Evolutionary conservation across 371 early-diverging fungal genomes (phyloP), one percentile per base, ranked within the genome.

Genomic region (Rhizopus delemar): DNA sequence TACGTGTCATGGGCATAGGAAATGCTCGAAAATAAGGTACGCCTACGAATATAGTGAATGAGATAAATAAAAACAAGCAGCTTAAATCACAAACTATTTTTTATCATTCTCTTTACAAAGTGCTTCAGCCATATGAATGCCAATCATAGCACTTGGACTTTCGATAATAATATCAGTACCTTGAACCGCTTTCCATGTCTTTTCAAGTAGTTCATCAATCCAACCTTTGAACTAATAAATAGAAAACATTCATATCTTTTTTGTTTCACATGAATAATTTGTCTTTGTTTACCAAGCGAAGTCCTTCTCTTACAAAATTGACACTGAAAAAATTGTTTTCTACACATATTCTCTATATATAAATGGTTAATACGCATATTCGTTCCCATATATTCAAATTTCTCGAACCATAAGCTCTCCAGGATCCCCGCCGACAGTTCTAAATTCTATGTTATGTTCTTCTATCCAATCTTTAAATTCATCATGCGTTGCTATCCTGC

Each of bases 1-100:
- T 93, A n/a, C 89, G 72, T 35, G 91, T 90, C 93, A 92, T 91
- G 5, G 90, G 91, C 88, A 91, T 89, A 5, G 91, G 83, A 62
- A 93, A 89, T 6, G 90, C 82, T 34, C 86, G 61, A 64, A 89
- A 90, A 56, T 86, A 90, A 2, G 92, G 90, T 7, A 93, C 82
- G 5, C 64, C 75, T 74, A 60, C n/a, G 52, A 31, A 41, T n/a
- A 60, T 31, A 35, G 33, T 11, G 9, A 11, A 15, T 9, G 28
- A 5, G 50, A 51, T 31, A 16, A 11, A 5, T 32, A 41, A 8
- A 35, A 8, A 29, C 8, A 22, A 22, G 22, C 22, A 22, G 22
- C 22, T 22, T 22, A 22, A 22, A 22, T 22, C 22, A 22, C 22
- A 22, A 22, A 22, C 22, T 22, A 22, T 22, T 22, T 22, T 7